A percentile compares a stretch with the other conserved stretches of the same genome.
These are phyloP conservation scores for Letharia lupina DNA, from an alignment of 495 filamentous ascomycete species.

Conservation along the genomic window DNA sequence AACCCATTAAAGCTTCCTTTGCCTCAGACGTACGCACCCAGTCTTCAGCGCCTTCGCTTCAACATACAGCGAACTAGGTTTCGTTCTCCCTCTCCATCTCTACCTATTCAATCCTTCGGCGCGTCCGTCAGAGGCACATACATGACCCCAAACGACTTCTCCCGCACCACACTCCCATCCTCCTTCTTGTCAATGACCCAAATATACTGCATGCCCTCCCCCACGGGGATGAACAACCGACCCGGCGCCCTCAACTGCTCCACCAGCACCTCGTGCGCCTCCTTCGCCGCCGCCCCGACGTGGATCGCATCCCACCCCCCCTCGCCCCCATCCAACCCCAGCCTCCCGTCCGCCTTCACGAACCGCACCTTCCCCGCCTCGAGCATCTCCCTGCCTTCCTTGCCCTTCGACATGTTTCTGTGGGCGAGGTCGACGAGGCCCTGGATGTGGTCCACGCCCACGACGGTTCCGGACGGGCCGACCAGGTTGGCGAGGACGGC, in stretches of 20 bases:
- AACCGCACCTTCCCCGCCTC: constrained; percentile 57
- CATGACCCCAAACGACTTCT: constrained; percentile 71
- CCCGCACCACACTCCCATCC: constrained; percentile 63
- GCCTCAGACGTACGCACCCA: background rate
- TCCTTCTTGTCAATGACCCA: constrained; percentile 85
- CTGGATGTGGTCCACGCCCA: constrained; percentile 85
- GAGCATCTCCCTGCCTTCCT: constrained; percentile 55
- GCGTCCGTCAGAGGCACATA: constrained; percentile 95
- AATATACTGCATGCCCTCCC: constrained; percentile 61
- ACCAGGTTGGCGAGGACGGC: constrained; percentile 81
- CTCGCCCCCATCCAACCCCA: constrained; percentile 45
- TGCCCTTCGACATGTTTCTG: constrained; percentile 64
- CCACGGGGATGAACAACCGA: constrained; percentile 78
- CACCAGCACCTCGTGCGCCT: constrained; percentile 63
- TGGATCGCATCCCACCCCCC: constrained; percentile 86
- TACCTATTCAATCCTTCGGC: constrained; percentile 33
- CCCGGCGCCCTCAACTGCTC: constrained; percentile 75
- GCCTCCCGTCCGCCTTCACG: constrained; percentile 70
- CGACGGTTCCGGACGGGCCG: constrained; percentile 45
- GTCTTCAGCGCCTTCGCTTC: background rate
- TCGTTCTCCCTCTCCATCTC: background rate
- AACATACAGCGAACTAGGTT: background rate
- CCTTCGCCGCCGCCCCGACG: constrained; percentile 78
- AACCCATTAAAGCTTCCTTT: background rate
- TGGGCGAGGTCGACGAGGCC: constrained; percentile 65